Evolutionary conservation across 2,329 filamentous ascomycete species (phyloP).

Genomic region (Beauveria asiatica): DNA sequence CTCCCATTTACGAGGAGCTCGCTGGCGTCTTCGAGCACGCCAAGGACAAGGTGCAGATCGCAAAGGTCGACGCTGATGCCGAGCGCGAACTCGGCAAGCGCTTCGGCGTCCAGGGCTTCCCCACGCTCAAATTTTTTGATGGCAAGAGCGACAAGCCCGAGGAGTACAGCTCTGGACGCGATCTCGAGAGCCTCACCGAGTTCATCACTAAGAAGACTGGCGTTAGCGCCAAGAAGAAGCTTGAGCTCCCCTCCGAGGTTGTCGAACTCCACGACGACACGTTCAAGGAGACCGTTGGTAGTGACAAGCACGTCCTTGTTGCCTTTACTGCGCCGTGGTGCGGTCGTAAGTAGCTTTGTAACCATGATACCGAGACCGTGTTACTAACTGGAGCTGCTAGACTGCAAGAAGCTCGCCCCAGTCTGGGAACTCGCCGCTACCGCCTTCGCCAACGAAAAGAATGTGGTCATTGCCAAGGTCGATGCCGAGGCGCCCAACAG

Average conservation of each 20-base stretch:
- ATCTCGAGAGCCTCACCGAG: conserved; percentile 71
- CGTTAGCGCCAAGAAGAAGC: conserved; percentile 69
- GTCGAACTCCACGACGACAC: conserved; percentile 70
- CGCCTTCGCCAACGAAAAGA: conserved; percentile 69
- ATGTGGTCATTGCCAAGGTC: conserved; percentile 86
- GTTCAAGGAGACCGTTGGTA: conserved; percentile 70
- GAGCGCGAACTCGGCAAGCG: conserved; percentile 77
- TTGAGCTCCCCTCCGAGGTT: conserved; percentile 64
- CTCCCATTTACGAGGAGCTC: conserved; percentile 89
- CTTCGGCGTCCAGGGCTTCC: conserved; percentile 89
- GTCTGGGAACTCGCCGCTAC: conserved; percentile 79
- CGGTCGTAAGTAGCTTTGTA: conserved; percentile 63
- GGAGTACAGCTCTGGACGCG: conserved; percentile 81
- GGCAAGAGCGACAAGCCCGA: conserved; percentile 79
- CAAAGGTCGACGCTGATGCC: conserved; percentile 91
- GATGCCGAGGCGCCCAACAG: conserved; percentile 83
- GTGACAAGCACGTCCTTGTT: conserved; percentile 83
- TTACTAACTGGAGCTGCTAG: conserved; percentile 36
- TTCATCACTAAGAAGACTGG: conserved; percentile 87
- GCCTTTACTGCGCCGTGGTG: conserved; percentile 99
- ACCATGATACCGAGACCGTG: no score
- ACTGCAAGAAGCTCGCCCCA: conserved; percentile 93
- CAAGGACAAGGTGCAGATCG: conserved; percentile 69
- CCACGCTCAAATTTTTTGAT: conserved; percentile 95
- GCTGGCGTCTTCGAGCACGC: conserved; percentile 64